Evolutionary conservation across 768 basidiomycete genomes (phyloP).

Genomic region (Kondoa malvinella): DNA sequence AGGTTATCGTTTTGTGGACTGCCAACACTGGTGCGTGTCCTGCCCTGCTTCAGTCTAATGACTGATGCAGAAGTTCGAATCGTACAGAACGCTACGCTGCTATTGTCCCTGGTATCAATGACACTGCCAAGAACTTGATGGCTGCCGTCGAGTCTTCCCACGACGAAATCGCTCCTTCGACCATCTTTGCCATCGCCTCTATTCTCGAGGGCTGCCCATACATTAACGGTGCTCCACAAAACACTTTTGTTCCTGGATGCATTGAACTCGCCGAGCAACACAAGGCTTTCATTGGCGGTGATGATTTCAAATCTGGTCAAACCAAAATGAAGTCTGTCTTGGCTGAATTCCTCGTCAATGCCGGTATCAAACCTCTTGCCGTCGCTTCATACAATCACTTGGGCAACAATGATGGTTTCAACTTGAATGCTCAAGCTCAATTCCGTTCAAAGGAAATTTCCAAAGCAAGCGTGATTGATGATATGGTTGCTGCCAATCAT

Average conservation of each 20-base stretch:
- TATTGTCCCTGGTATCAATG: conserved; percentile 84
- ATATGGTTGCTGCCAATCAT: conserved; percentile 48
- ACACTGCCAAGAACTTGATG: conserved; percentile 76
- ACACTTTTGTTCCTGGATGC: conserved; percentile 92
- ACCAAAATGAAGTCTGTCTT: conserved; percentile 82
- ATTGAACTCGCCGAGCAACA: conserved; percentile 79
- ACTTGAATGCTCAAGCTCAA: conserved; percentile 73
- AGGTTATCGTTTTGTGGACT: conserved; percentile 91
- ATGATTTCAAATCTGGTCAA: conserved; percentile 63
- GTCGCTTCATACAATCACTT: conserved; percentile 98
- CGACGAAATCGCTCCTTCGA: conserved; percentile 87
- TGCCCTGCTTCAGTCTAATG: background rate
- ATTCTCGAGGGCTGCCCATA: conserved; percentile 91
- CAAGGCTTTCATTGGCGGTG: conserved; percentile 85
- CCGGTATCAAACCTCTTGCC: conserved; percentile 90
- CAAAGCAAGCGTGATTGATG: conserved; percentile 86
- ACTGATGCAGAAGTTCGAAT: background rate
- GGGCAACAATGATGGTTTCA: conserved; percentile 92
- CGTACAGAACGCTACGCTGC: conserved; percentile 71
- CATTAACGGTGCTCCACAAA: conserved; percentile 90
- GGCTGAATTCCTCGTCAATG: conserved; percentile 96
- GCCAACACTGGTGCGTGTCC: conserved; percentile 29
- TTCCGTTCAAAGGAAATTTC: conserved; percentile 98
- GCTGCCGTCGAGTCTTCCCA: conserved; percentile 65
- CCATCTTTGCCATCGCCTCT: conserved; percentile 82